These are phyloP conservation scores for Choanephora cucurbitarum DNA, from an alignment of 371 early-diverging fungal species.

Conservation along the genomic window DNA sequence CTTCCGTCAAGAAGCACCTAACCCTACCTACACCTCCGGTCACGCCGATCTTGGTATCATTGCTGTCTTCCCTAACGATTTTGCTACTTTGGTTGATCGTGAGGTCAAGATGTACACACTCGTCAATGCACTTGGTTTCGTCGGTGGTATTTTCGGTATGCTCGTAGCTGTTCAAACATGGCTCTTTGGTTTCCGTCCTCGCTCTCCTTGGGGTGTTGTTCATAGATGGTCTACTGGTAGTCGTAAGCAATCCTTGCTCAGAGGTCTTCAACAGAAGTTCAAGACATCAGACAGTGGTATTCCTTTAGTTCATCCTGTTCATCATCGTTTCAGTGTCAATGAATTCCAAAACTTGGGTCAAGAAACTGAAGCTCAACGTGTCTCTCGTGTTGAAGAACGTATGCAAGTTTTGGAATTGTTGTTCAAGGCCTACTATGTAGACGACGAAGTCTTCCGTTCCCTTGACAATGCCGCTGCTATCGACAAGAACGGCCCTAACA, in stretches of 20 bases:
- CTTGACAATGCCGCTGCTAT: slow-evolving; percentile 29
- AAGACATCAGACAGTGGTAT: slow-evolving; percentile 43
- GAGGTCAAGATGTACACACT: slow-evolving; percentile 54
- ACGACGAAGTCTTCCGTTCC: slow-evolving; percentile 47
- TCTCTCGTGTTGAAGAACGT: slow-evolving; percentile 36
- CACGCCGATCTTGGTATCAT: slow-evolving; percentile 39
- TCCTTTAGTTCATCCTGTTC: slow-evolving; percentile 51
- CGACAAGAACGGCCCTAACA: not conserved
- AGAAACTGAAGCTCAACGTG: slow-evolving; percentile 34
- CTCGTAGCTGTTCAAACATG: slow-evolving; percentile 43
- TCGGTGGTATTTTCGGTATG: slow-evolving; percentile 54
- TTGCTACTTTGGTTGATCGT: slow-evolving; percentile 25
- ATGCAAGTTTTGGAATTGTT: slow-evolving; percentile 37
- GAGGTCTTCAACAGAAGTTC: slow-evolving; percentile 43
- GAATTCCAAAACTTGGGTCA: slow-evolving; percentile 24
- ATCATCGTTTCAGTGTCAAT: slow-evolving; percentile 43
- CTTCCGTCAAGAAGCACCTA: slow-evolving; percentile 45
- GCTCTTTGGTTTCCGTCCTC: slow-evolving; percentile 52
- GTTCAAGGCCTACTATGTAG: slow-evolving; percentile 40
- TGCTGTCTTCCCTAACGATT: slow-evolving; percentile 33
- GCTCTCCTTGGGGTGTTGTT: slow-evolving; percentile 55
- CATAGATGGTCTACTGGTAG: slow-evolving; percentile 53
- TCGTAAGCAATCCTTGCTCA: slow-evolving; percentile 42
- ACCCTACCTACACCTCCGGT: slow-evolving; percentile 34
- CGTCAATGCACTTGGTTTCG: slow-evolving; percentile 53